A percentile compares a stretch with the other conserved stretches of the same genome.
These are phyloP conservation scores for Akanthomyces muscarius DNA, from an alignment of 2,329 filamentous ascomycete genomes.

Conservation along the genomic window DNA sequence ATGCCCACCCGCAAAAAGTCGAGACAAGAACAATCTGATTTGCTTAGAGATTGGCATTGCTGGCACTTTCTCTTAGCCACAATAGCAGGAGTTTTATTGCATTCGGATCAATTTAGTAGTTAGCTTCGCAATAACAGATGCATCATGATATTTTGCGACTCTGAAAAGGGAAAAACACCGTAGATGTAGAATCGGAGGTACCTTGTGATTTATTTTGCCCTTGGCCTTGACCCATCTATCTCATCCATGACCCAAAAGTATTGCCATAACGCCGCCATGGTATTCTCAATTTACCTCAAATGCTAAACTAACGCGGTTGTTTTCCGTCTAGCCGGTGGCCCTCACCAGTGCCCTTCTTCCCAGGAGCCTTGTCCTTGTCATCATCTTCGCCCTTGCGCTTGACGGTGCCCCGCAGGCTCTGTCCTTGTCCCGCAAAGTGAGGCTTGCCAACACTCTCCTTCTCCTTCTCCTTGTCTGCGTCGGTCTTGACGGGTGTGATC, in stretches of 20 bases:
- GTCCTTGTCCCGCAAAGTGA: constrained; percentile 80
- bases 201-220: not conserved
- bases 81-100: not conserved
- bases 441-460: constrained; percentile 61
- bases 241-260: not conserved
- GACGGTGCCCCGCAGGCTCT: constrained; percentile 65
- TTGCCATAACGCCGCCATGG: constrained; percentile 4
- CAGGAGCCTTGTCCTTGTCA: constrained; percentile 43
- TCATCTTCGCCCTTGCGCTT: constrained; percentile 65
- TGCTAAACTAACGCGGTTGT: constrained; percentile 25
- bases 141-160: not conserved
- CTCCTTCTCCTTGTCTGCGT: constrained; percentile 65
- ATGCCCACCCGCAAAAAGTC: not conserved
- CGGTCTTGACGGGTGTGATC: constrained; percentile 80
- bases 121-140: not conserved
- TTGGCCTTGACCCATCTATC: not conserved
- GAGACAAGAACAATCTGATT: not conserved
- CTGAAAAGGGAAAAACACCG: too few species aligned
- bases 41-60: not conserved
- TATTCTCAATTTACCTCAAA: not conserved
- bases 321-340: constrained; percentile 44
- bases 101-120: not conserved
- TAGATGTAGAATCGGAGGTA: not conserved
- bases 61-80: not conserved
- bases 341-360: constrained; percentile 44